Conservation (phyloP, 2,329 filamentous ascomycete genomes). For the Penicillium sp. region DNA sequence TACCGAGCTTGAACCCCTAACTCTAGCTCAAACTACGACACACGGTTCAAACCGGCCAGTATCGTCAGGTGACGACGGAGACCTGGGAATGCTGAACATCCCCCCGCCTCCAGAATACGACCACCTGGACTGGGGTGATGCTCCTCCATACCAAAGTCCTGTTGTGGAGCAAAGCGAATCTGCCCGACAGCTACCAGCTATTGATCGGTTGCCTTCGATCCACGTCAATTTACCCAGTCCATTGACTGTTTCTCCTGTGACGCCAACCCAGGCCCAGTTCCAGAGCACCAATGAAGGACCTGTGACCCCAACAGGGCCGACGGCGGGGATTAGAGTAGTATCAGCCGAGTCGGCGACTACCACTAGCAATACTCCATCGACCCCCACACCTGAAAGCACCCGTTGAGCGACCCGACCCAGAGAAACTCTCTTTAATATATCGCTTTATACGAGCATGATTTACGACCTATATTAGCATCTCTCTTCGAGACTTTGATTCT, state of each 20-base stretch:
- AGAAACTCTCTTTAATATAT: not conserved
- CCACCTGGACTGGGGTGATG: conserved; percentile 44
- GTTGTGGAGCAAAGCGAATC: conserved; percentile 16
- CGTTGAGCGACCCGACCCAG: not conserved
- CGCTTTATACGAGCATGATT: conserved; percentile 20
- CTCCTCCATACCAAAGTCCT: conserved; percentile 41
- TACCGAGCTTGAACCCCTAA: conserved; percentile 32
- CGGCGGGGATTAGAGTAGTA: not conserved
- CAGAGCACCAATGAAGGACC: conserved; percentile 8
- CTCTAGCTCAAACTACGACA: conserved; percentile 26
- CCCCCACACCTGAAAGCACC: not conserved
- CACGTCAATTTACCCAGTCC: conserved; percentile 34
- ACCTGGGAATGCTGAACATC: conserved; percentile 39
- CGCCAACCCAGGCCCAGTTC: conserved; percentile 20
- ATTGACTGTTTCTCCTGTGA: conserved; percentile 24
- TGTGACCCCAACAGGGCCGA: conserved; percentile 3
- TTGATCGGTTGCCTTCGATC: conserved; percentile 32
- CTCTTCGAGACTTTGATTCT: conserved; percentile 7
- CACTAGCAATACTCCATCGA: conserved; percentile 6
- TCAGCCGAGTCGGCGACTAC: conserved; percentile 1
- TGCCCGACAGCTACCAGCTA: conserved; percentile 18
- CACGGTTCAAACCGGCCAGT: conserved; percentile 23
- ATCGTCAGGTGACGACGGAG: conserved; percentile 32
- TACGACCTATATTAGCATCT: conserved; percentile 24
- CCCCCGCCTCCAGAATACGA: conserved; percentile 45